Base-by-base conservation (phyloP, 768 basidiomycete species). In the Mycena rosella region DNA sequence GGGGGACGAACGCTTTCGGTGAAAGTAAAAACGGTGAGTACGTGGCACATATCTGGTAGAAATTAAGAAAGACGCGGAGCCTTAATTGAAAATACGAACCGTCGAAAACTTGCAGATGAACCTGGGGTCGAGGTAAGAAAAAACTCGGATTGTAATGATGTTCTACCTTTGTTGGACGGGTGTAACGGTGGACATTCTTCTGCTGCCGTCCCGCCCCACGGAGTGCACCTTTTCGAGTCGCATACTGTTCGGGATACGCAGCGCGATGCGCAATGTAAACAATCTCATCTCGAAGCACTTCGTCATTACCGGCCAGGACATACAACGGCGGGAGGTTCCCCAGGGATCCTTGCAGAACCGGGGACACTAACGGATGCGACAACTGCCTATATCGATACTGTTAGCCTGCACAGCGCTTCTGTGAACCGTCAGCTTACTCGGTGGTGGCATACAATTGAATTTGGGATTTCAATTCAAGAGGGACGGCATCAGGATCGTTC, bases 361-460 rank as follows among this genome's bases (percentile, higher is more conserved):
- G 94, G 0, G 90, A 91, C 1, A 95, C 91, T 22, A 91, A 81
- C 0, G 92, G 91, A 70, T 92, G 90, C 0, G 84, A 84, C 9
- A 93, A 78, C 72, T 89, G 87, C 71, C 86, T 87, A 45, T 26
- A 47, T n/a, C 10, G 22, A 47, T 27, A 26, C 20, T 32, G 34
- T 51, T 30, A 57, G n/a, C 24, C 30, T 27, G 30, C 20, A 14
- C 30, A 60, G 49, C 67, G 26, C 27, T 3, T 30, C 13, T 10
- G 30, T 8, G 36, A 34, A 15, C 27, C 2, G 15, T 22, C 13
- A 3, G 42, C 87, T 58, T 81, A 91, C 85, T 90, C 89, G 42
- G 89, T 94, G 2, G 89, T 87, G 5, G 91, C 90, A 75, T 94
- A 94, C 17, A 92, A 81, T 77, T 95, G 94, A 18, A 94, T 93